These are phyloP conservation scores for Chrysochromulina tobinii DNA, from an alignment of 78 protist species.

Conservation along the genomic window DNA sequence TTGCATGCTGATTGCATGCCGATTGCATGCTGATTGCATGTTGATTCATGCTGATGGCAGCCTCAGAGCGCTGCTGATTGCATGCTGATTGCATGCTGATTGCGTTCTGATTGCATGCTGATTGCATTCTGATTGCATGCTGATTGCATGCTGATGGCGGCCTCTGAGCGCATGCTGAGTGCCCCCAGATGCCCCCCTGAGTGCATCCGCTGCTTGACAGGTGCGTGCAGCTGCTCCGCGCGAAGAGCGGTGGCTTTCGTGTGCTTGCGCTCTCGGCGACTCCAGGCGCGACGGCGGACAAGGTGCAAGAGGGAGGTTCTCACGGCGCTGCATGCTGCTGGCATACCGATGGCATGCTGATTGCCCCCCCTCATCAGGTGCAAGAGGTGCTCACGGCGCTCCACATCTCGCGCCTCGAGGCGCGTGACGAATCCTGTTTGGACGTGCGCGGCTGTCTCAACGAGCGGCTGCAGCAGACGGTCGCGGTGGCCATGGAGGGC, in stretches of 20 bases:
- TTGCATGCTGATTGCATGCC: no score
- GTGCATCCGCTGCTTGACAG: no score
- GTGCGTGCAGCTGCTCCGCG: not conserved
- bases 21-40: no score
- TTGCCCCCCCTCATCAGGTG: not conserved
- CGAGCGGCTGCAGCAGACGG: not conserved
- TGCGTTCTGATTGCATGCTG: no score
- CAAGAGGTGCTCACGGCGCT: slow-evolving; percentile 52
- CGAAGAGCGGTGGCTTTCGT: slow-evolving; percentile 57
- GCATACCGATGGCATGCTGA: no score
- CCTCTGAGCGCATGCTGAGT: no score
- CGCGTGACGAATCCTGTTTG: slow-evolving; percentile 54
- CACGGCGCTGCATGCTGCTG: not conserved
- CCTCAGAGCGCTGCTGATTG: no score
- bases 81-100: no score
- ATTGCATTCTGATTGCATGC: no score
- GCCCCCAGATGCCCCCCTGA: no score
- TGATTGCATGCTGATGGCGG: no score
- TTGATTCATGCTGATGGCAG: no score
- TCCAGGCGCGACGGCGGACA: slow-evolving; percentile 79
- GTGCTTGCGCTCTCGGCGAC: slow-evolving; percentile 94
- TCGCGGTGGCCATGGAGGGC: not conserved
- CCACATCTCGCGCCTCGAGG: slow-evolving; percentile 67
- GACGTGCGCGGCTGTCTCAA: slow-evolving; percentile 56
- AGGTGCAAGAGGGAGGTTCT: slow-evolving; percentile 60